These are phyloP conservation scores for Tylopilus sp. DNA, from an alignment of 768 basidiomycete species.

Conservation along the genomic window DNA sequence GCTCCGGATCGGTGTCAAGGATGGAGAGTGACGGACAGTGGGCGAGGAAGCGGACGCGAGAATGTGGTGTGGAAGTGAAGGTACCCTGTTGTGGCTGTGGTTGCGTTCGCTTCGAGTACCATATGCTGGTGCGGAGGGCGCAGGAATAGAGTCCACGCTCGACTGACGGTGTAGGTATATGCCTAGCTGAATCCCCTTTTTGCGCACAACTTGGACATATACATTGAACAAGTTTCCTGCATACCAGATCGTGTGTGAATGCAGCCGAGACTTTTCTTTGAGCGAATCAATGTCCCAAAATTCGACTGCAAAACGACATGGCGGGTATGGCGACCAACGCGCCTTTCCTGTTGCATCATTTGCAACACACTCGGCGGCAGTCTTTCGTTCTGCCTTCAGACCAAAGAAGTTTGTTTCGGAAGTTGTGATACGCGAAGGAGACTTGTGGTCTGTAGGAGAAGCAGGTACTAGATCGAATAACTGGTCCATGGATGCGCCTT, in stretches of 20 bases:
- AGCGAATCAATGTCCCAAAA: conserved; percentile 84
- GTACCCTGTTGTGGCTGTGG: conserved; percentile 28
- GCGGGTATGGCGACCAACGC: conserved; percentile 70
- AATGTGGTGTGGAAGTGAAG: conserved; percentile 31
- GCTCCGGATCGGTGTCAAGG: conserved; percentile 45
- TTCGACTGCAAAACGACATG: conserved; percentile 83
- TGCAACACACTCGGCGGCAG: conserved; percentile 40
- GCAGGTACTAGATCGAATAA: conserved; percentile 50
- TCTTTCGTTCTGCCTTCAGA: conserved; percentile 44
- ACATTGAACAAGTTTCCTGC: conserved; percentile 87
- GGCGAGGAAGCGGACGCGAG: conserved; percentile 26
- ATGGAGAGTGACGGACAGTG: conserved; percentile 42
- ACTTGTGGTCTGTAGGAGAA: conserved; percentile 19
- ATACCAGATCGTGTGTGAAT: conserved; percentile 87
- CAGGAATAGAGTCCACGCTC: conserved; percentile 74
- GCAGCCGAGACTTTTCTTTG: conserved; percentile 78
- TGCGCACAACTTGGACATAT: conserved; percentile 84
- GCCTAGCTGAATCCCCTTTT: conserved; percentile 79
- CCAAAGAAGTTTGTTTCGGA: conserved; percentile 65
- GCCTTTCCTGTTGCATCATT: conserved; percentile 42
- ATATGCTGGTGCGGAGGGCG: conserved; percentile 52
- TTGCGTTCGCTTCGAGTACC: conserved; percentile 21
- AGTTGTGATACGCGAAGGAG: conserved; percentile 26
- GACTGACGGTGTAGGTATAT: conserved; percentile 89
- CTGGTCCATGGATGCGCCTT: conserved; percentile 65